Evolutionary conservation across 2,329 filamentous ascomycete genomes (phyloP), one percentile per base, ranked within the genome.

Genomic region (Colletotrichum melonis): DNA sequence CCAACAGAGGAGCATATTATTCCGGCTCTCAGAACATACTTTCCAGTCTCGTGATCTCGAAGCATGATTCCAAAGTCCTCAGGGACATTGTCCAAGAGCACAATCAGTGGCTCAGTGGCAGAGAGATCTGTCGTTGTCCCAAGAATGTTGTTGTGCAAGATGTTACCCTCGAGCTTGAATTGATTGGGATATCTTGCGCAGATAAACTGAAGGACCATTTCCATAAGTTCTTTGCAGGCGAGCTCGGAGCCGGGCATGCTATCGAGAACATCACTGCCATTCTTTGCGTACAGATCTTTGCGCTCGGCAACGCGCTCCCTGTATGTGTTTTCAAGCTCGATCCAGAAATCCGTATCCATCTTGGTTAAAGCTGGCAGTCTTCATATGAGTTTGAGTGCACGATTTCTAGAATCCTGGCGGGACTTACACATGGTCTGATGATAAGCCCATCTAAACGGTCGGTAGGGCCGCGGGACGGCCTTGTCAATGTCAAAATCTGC

Each of bases 401-500:
- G 8, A 1, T 3, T 16, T 8, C 19, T n/a, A 12, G n/a, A 32
- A 26, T 16, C n/a, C 1, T 2, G 4, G 32, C 32, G 19, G 49
- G 58, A 87, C 92, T 77, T 88, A 96, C 94, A 94, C 95, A 97
- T 97, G 0, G 94, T 97, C 79, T 97, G 95, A 79, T 97, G 94
- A 79, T 97, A 97, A 0, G 88, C 85, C 95, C 95, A 97, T 77
- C 95, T 83, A 56, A 97, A 93, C 0, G 95, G 95, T 54, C 95
- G 88, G 79, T 95, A 97, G 0, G 94, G 94, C 70, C 95, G 87
- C 1, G 94, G 89, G 11, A 88, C 78, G 1, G 94, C 94, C 75
- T 86, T 93, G 16, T 87, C 83, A 67, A 95, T 91, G 75, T 94
- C 85, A 79, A 97, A 97, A 5, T 89, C 85, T 1, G 80, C 77